Base-by-base conservation (phyloP, 2,329 filamentous ascomycete genomes). In the Amauroascus verrucosus region DNA sequence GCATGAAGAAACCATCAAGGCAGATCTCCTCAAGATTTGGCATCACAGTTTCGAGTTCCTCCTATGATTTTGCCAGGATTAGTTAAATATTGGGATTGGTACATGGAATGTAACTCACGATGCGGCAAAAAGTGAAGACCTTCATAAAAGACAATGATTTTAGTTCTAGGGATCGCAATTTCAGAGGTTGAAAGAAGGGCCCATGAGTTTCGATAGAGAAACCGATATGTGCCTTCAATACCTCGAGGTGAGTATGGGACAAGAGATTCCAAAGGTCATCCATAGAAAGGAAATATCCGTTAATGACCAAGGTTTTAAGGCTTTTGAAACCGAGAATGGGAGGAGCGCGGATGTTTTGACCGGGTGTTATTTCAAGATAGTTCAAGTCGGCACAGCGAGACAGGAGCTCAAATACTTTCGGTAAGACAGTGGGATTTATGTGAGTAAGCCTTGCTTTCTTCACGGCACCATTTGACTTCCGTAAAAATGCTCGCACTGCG, bases 401-500 rank as follows among this genome's bases (percentile, higher is more conserved):
- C 24, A 59, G 30, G 0, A 61, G 54, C 0, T 59, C 59, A 14
- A 64, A 64, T 1, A 63, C 50, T 1, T 57, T 51, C 2, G 61
- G 59, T 6, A 68, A n/a, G 24, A 67, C 64, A 13, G 57, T 59
- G n/a, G 69, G 35, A 3, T 32, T n/a, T 37, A 56, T 9, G 33
- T 33, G 38, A 16, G 16, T 28, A 45, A 60, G 54, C 13, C 58
- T 61, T 7, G 65, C 66, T 40, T 62, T 59, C 20, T 64, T 65
- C 26, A 72, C 59, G 56, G 63, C 61, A 5, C 62, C 63, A 45
- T 68, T 63, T 14, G 69, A 65, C 41, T 62, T 64, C 37, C 64
- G 59, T 54, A 71, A 63, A 56, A 67, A 70, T 43, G 64, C 59
- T 46, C 65, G 56, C 38, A 70, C 56, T n/a, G 67, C 61, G 18